Conservation (phyloP, 2,329 filamentous ascomycete species). For the Colletotrichum lupini region DNA sequence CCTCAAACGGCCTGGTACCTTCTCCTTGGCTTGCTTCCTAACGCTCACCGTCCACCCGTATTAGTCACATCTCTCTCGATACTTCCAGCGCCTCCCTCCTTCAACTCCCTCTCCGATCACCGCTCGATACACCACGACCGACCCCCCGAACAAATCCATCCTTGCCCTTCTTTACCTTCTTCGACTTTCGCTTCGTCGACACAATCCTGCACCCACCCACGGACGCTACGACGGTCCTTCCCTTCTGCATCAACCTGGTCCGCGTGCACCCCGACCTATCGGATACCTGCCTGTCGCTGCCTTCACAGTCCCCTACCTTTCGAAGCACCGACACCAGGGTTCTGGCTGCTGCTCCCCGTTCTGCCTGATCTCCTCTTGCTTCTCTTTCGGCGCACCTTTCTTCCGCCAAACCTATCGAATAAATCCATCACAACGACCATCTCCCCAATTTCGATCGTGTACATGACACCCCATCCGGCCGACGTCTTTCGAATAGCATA, state of each 20-base stretch:
- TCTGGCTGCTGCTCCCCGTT: slow-evolving; percentile 21
- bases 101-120: slow-evolving; percentile 3
- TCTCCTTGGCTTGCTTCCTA: slow-evolving; percentile 20
- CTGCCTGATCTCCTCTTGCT: slow-evolving; percentile 36
- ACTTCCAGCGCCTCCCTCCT: slow-evolving; percentile 9
- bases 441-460: slow-evolving; percentile 42
- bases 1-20: slow-evolving; percentile 29
- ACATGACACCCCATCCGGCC: slow-evolving; percentile 51
- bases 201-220: slow-evolving; percentile 27
- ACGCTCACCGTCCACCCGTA: slow-evolving; percentile 29
- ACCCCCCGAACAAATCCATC: neutral
- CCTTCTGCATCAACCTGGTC: slow-evolving; percentile 25
- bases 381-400: slow-evolving; percentile 34
- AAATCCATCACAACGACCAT: neutral
- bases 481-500: slow-evolving; percentile 46
- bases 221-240: slow-evolving; percentile 30
- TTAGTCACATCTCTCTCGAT: slow-evolving; percentile 31
- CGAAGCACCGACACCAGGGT: slow-evolving; percentile 33
- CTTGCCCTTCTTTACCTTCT: neutral
- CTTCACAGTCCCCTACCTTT: slow-evolving; percentile 38
- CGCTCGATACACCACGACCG: slow-evolving; percentile 2
- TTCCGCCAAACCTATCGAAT: neutral
- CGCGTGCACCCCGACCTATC: slow-evolving; percentile 40
- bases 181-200: slow-evolving; percentile 20
- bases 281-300: slow-evolving; percentile 45